Evolutionary conservation across 2,329 filamentous ascomycete genomes (phyloP), one percentile per base, ranked within the genome.

Genomic region (Exophiala viscosa): DNA sequence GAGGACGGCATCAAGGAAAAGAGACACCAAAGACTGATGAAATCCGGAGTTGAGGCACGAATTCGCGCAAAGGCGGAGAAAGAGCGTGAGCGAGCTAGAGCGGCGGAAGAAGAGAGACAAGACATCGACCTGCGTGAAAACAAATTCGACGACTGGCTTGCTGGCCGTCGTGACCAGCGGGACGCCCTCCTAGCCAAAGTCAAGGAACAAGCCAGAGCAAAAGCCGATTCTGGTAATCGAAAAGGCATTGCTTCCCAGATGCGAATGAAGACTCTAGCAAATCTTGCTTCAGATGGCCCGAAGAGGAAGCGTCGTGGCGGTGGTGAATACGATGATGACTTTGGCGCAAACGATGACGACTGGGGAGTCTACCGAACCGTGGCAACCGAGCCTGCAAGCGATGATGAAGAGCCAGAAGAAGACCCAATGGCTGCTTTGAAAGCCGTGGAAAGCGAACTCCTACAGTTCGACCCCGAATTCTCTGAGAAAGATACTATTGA

Each of bases 361-460:
- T 99, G 93, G 93, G 90, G 90, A 52, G 90, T 99, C 11, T 99
- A 99, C 71, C 86, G 93, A 48, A 89, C 89, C 36, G 95, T 97
- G 52, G 88, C 90, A 1, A 90, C 88, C 1, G 90, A 90, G 45
- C 86, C 87, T 6, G 81, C 82, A 13, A 78, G 78, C 61, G 89
- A 87, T 65, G 89, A 93, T 57, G 91, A 96, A 61, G 88, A 92
- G 64, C 90, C 95, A 45, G 91, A 95, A 67, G 92, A 97, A 69
- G 92, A 97, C 64, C 80, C 96, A 0, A 80, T 82, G 52, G 82
- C 79, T 4, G 81, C 79, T 52, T 80, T 99, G 41, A 88, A 88
- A 66, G 76, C 75, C 1, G 81, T 96, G 10, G 93, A 99, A 73
- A 79, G 84, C 46, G 89, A 96, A 63, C 80, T 99, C 15, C 81